Conservation (phyloP, 2,329 filamentous ascomycete species). For the Pseudopyrenochaeta lycopersici region DNA sequence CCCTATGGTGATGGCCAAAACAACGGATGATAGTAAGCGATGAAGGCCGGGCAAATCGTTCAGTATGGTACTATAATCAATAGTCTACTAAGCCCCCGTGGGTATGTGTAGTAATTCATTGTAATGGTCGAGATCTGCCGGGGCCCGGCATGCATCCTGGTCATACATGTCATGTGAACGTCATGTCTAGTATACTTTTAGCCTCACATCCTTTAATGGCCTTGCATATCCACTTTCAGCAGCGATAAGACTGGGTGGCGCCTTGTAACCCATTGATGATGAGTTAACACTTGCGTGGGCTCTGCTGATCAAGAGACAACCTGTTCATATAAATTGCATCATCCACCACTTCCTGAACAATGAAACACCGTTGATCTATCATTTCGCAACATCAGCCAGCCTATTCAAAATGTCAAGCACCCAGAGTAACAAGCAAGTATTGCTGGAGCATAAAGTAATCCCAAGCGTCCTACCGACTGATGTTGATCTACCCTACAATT, state of each 20-base stretch:
- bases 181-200: neutral
- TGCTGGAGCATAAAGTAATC: conserved; percentile 23
- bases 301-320: too few species aligned
- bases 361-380: neutral
- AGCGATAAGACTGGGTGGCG: neutral
- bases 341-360: neutral
- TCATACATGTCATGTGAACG: neutral
- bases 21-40: too few species aligned
- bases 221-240: neutral
- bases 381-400: neutral
- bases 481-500: conserved; percentile 15
- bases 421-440: conserved; percentile 10
- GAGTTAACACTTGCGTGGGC: neutral
- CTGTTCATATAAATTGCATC: neutral
- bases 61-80: neutral
- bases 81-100: too few species aligned
- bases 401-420: conserved; percentile 8
- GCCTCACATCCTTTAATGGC: neutral
- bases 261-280: conserved; percentile 5
- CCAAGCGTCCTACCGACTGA: conserved; percentile 23
- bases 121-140: neutral
- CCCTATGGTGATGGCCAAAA: too few species aligned
- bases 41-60: too few species aligned
- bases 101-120: too few species aligned
- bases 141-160: too few species aligned